Evolutionary conservation across 768 basidiomycete genomes (phyloP), one percentile per base, ranked within the genome.

Genomic region (Xerocomellus chrysenteron): DNA sequence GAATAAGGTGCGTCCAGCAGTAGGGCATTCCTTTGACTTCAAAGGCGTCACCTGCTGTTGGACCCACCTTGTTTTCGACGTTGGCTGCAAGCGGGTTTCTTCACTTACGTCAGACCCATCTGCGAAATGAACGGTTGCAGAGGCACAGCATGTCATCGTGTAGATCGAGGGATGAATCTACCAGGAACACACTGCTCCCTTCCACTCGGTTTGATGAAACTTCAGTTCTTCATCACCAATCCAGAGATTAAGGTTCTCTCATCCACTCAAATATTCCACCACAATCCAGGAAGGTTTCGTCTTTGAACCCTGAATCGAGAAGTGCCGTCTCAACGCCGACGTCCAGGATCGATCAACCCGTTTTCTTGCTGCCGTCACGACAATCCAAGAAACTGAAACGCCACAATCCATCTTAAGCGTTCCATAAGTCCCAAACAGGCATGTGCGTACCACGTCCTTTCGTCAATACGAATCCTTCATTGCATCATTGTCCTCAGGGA

Each of bases 391-490:
- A 73, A 68, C 46, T 72, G 65, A 21, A 42, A 26, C 0, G 41
- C 30, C 41, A 9, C 13, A 2, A 39, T 10, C 4, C 28, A 9
- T 45, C 2, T 17, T 1, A 6, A 21, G 16, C 19, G 19, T 21
- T 41, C 8, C 17, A 47, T 12, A 2, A n/a, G 16, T 26, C 7
- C 21, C 42, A 44, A 56, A 43, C n/a, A 9, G 7, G 13, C 26
- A 5, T 7, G 41, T 2, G 19, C 62, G 19, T 51, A 66, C 76
- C 75, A 47, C 73, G 74, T 76, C 11, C 61, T 47, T 61, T 77
- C 75, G 54, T 77, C 75, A 0, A 75, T 75, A 75, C 2, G 74
- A 75, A 49, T 74, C 73, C 50, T 68, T 70, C 74, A 76, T 76
- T 5, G 70, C 55, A 4, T 73, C 64, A 50, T 77, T 77, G 53